Percentiles rank a stretch among this genome's conserved stretches.
These are phyloP conservation scores for Mucor racemosus DNA, from an alignment of 371 early-diverging fungal species.

Conservation along the genomic window DNA sequence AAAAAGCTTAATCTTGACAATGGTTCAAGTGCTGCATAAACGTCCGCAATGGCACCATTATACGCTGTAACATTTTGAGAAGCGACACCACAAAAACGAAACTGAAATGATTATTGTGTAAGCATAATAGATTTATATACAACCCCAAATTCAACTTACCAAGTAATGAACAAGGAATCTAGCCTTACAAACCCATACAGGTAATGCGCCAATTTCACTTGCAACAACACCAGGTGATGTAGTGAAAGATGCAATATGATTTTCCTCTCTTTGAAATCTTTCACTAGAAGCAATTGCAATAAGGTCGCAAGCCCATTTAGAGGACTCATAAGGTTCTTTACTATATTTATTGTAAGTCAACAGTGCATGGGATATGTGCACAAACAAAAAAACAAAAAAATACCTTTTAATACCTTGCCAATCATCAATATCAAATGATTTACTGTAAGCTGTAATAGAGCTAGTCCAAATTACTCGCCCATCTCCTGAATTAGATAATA, in stretches of 20 bases:
- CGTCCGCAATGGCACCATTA: constrained; percentile 59
- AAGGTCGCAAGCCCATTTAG: constrained; percentile 77
- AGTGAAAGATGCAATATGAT: constrained; percentile 48
- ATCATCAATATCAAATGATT: constrained; percentile 61
- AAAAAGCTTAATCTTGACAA: constrained; percentile 44
- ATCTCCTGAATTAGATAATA: constrained; percentile 50
- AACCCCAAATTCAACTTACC: constrained; percentile 29
- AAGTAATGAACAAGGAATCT: constrained; percentile 54
- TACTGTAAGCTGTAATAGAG: constrained; percentile 66
- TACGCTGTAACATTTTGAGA: constrained; percentile 66
- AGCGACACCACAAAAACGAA: constrained; percentile 51
- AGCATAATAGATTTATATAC: constrained; percentile 6
- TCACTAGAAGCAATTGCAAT: constrained; percentile 60
- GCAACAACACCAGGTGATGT: constrained; percentile 80
- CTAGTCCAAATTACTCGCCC: constrained; percentile 87
- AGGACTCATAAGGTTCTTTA: constrained; percentile 75
- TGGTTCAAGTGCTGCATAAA: constrained; percentile 55
- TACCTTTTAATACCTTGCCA: constrained; percentile 74
- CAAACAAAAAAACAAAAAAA: neutral
- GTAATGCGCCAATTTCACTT: constrained; percentile 63
- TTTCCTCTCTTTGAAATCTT: constrained; percentile 36
- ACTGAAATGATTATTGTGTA: constrained; percentile 19
- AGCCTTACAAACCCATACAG: constrained; percentile 44
- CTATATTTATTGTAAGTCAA: constrained; percentile 18
- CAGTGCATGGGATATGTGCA: neutral